A percentile compares a stretch with the other conserved stretches of the same genome.
Conservation (phyloP, 2,329 filamentous ascomycete genomes). For the Byssothecium circinans region DNA sequence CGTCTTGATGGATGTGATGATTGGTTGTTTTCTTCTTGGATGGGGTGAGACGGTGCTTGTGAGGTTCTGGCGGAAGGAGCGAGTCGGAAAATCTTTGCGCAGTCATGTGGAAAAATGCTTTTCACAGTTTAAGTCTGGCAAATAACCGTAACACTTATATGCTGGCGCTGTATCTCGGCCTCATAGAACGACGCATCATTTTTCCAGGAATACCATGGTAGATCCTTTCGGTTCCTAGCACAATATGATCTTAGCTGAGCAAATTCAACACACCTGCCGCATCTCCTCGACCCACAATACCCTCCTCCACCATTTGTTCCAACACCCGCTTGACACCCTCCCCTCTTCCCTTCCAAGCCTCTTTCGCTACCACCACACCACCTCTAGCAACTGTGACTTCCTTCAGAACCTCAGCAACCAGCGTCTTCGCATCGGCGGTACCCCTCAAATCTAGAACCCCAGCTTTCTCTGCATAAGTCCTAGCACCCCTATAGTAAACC, state of each 20-base stretch:
- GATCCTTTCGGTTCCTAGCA: too few species aligned
- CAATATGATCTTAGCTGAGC: not conserved
- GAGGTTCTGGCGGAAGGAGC: not conserved
- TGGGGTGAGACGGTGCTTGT: not conserved
- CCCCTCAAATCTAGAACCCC: conserved; percentile 36
- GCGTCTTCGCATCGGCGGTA: conserved; percentile 10
- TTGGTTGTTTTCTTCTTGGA: not conserved
- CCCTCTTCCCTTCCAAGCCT: conserved; percentile 24
- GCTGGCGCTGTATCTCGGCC: too few species aligned
- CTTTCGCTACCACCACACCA: conserved; percentile 14
- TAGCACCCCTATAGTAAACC: conserved; percentile 40
- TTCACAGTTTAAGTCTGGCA: too few species aligned
- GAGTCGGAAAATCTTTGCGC: too few species aligned
- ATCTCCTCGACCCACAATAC: conserved; percentile 20
- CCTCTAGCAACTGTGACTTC: conserved; percentile 5
- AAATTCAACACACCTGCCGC: conserved; percentile 5
- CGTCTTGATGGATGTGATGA: not conserved
- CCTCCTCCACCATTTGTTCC: conserved; percentile 26
- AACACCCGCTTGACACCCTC: conserved; percentile 27
- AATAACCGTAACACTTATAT: too few species aligned
- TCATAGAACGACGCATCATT: too few species aligned
- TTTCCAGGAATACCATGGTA: too few species aligned
- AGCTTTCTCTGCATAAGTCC: conserved; percentile 36
- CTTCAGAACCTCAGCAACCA: conserved; percentile 10
- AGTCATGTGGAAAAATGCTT: too few species aligned